Evolutionary conservation across 2,329 filamentous ascomycete genomes (phyloP).

Genomic region (Xylariomycetidae sp.): DNA sequence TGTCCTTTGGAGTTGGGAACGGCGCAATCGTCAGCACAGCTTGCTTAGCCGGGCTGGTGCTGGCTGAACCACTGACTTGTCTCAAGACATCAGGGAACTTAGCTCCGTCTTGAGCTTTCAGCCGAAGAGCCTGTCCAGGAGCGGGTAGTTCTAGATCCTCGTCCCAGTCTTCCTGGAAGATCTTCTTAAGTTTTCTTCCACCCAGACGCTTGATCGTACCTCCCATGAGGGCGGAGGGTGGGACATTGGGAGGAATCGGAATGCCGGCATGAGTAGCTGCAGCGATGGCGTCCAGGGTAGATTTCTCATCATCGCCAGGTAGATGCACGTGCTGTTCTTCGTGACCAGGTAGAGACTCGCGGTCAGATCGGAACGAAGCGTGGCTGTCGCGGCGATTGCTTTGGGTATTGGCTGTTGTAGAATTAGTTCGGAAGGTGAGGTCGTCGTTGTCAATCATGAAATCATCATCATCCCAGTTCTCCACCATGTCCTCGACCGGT

Average conservation of each 20-base stretch:
- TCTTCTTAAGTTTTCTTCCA: slow-evolving; percentile 65
- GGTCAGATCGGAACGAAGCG: slow-evolving; percentile 81
- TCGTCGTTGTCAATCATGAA: slow-evolving; percentile 67
- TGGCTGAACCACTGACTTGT: slow-evolving; percentile 58
- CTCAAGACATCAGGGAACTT: slow-evolving; percentile 65
- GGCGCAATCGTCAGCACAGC: slow-evolving; percentile 18
- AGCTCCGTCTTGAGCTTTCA: slow-evolving; percentile 58
- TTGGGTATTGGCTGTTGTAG: slow-evolving; percentile 37
- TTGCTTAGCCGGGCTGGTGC: slow-evolving; percentile 46
- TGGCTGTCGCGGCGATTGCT: slow-evolving; percentile 66
- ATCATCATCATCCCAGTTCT: slow-evolving; percentile 77
- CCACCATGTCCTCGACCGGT: slow-evolving; percentile 58
- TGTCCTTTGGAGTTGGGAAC: slow-evolving; percentile 26
- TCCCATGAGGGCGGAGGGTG: slow-evolving; percentile 82
- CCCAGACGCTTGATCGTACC: slow-evolving; percentile 91
- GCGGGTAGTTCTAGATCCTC: slow-evolving; percentile 70
- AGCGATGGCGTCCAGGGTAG: slow-evolving; percentile 79
- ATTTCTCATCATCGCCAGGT: slow-evolving; percentile 77
- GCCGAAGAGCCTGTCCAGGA: slow-evolving; percentile 52
- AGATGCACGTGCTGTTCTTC: slow-evolving; percentile 87
- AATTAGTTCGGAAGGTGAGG: slow-evolving; percentile 53
- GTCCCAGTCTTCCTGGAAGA: slow-evolving; percentile 75
- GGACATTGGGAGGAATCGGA: slow-evolving; percentile 80
- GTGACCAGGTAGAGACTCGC: slow-evolving; percentile 70
- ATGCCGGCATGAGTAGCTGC: slow-evolving; percentile 87